A percentile compares a stretch with the other conserved stretches of the same genome.
These are phyloP conservation scores for Eutrema heterophyllum DNA, from an alignment of 345 rosid species.

Conservation along the genomic window DNA sequence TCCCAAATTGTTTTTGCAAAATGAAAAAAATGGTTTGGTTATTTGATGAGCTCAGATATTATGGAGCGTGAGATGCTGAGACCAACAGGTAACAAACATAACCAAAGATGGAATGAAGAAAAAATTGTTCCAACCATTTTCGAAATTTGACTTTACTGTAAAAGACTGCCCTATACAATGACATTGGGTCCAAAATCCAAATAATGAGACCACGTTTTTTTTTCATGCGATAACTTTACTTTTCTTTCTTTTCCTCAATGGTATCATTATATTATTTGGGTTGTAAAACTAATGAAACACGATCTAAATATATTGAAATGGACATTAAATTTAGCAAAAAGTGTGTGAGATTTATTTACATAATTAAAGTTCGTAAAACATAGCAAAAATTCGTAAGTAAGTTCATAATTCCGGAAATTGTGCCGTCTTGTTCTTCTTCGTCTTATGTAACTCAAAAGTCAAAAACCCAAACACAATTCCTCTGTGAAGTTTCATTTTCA, in stretches of 20 bases:
- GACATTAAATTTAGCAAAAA: background rate
- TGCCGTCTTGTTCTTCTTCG: no score
- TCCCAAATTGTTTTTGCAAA: background rate
- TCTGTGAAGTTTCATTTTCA: no score
- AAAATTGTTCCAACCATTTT: background rate
- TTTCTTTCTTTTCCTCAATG: background rate
- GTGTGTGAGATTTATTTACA: background rate
- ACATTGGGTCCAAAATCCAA: conserved; percentile 6
- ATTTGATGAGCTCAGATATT: conserved; percentile 17
- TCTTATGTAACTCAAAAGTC: no score
- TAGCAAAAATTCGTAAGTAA: background rate
- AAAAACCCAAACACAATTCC: no score
- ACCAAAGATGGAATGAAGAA: conserved; percentile 7
- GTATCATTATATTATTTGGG: background rate
- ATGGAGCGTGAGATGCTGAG: conserved; percentile 14
- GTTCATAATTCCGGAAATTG: background rate
- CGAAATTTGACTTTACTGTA: conserved; percentile 9
- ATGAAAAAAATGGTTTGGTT: conserved; percentile 13
- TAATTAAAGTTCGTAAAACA: background rate
- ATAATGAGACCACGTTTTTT: background rate
- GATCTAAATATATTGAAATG: background rate
- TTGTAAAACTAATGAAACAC: background rate
- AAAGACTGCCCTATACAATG: background rate
- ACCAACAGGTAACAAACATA: conserved; percentile 24
- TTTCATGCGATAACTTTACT: background rate